These are phyloP conservation scores for Oxyria digyna DNA, from an alignment of 148 eudicot genomes.

Conservation along the genomic window DNA sequence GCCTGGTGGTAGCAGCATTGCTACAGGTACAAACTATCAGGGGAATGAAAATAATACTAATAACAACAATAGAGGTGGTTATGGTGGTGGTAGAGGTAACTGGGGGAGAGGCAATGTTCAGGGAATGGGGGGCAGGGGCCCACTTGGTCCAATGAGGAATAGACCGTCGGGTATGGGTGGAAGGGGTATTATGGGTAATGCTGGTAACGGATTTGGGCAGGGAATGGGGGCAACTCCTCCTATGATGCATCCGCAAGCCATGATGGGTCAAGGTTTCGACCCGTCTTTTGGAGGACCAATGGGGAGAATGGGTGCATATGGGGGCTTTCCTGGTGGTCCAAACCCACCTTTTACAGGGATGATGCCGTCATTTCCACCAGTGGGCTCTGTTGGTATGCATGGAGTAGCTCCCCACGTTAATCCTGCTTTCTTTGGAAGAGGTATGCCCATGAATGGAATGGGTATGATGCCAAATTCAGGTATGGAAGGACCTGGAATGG, in stretches of 20 bases:
- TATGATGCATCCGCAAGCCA: constrained; percentile 62
- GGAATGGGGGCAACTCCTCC: constrained; percentile 57
- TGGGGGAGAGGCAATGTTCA: constrained; percentile 80
- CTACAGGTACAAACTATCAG: constrained; percentile 41
- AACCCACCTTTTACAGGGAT: constrained; percentile 59
- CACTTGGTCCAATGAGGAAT: constrained; percentile 44
- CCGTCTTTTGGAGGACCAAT: constrained; percentile 78
- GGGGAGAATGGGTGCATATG: constrained; percentile 64
- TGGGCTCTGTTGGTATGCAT: constrained; percentile 66
- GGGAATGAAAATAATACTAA: too few species aligned
- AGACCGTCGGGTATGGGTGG: constrained; percentile 55
- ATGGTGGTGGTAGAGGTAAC: constrained; percentile 44
- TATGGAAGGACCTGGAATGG: constrained; percentile 72
- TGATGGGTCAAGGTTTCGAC: constrained; percentile 90
- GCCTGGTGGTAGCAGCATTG: constrained; percentile 29
- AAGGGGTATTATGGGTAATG: constrained; percentile 62
- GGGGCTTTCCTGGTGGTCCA: constrained; percentile 63
- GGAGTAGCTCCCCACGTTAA: constrained; percentile 89
- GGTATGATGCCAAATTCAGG: constrained; percentile 76
- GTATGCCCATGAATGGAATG: constrained; percentile 74
- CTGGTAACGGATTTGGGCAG: constrained; percentile 63
- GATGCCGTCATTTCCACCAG: constrained; percentile 63
- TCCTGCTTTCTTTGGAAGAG: constrained; percentile 81
- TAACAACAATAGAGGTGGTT: constrained; percentile 27
- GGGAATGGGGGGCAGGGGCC: constrained; percentile 57